These are phyloP conservation scores for Globisporangium irregulare DNA, from an alignment of 352 stramenopile genomes.

Conservation along the genomic window DNA sequence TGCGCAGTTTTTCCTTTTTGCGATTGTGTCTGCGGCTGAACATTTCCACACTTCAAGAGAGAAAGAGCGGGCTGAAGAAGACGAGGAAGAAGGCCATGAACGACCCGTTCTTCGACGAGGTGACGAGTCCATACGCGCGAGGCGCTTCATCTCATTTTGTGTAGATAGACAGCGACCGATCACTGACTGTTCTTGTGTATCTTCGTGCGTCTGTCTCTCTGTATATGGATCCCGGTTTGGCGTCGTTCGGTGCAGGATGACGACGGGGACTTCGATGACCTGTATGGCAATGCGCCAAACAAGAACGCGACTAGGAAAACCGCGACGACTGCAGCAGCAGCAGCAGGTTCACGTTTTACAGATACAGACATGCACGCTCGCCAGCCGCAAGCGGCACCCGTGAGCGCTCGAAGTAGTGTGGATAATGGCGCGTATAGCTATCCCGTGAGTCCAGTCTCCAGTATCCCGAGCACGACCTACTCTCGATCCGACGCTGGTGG, in stretches of 20 bases:
- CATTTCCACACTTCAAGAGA: slow-evolving; percentile 16
- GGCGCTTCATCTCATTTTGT: not conserved
- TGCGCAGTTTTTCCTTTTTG: not conserved
- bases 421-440: slow-evolving; percentile 13
- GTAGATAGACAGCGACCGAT: not conserved
- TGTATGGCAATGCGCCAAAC: slow-evolving; percentile 61
- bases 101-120: slow-evolving; percentile 55
- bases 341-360: not conserved
- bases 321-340: not conserved
- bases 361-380: not conserved
- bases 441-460: slow-evolving; percentile 14
- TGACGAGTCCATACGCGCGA: not conserved
- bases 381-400: not conserved
- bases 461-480: slow-evolving; percentile 15
- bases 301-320: slow-evolving; percentile 16
- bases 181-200: not conserved
- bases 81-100: slow-evolving; percentile 18
- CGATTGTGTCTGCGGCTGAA: not conserved
- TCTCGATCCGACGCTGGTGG: slow-evolving; percentile 13
- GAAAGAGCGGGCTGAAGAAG: not conserved
- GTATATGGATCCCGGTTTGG: not conserved
- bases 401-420: slow-evolving; percentile 2
- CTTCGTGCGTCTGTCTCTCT: not conserved
- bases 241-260: slow-evolving; percentile 32
- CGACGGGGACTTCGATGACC: slow-evolving; percentile 75